Base-by-base conservation (phyloP, 179 eudicot genomes). In the Kewa caespitosa region DNA sequence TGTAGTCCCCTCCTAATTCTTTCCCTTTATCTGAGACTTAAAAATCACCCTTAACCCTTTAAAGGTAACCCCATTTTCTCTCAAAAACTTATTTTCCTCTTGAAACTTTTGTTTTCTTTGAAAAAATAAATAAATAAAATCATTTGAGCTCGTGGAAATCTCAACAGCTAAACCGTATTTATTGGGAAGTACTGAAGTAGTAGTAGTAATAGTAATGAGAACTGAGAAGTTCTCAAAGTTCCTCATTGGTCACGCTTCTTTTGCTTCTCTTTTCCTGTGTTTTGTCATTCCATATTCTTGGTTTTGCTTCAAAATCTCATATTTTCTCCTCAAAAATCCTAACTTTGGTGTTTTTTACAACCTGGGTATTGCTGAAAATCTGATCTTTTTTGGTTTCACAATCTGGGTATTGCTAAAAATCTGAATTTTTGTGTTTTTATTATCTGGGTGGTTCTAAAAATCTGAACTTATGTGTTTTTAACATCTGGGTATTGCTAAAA, bases 401-500 rank as follows among this genome's bases (percentile, higher is more conserved):
- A 70, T 57, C 66, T 78, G 81, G 79, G 79, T 54, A 74, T 74
- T 78, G 60, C 68, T n/a, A 73, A 78, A 80, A 30, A 13, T 13
- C 46, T 22, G 59, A 43, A 41, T 11, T 25, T 4, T 23, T 32
- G 1, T n/a, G n/a, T n/a, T n/a, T n/a, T n/a, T n/a, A n/a, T n/a
- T n/a, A n/a, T n/a, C n/a, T n/a, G n/a, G n/a, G n/a, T n/a, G n/a
- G n/a, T n/a, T n/a, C n/a, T n/a, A n/a, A n/a, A n/a, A n/a, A 6
- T 64, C 36, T 9, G 2, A 50, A 69, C 25, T 72, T 37, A n/a
- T 41, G 33, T 37, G n/a, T 11, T 52, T 76, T 28, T 11, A 60
- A 4, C 69, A 68, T 72, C 64, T 72, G 71, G 79, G 71, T 74
- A 41, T 73, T 62, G 42, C 66, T 68, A 66, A 48, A n/a, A 61